Evolutionary conservation across 768 basidiomycete species (phyloP).

Genomic region (Rhodotorula kratochvilovae): DNA sequence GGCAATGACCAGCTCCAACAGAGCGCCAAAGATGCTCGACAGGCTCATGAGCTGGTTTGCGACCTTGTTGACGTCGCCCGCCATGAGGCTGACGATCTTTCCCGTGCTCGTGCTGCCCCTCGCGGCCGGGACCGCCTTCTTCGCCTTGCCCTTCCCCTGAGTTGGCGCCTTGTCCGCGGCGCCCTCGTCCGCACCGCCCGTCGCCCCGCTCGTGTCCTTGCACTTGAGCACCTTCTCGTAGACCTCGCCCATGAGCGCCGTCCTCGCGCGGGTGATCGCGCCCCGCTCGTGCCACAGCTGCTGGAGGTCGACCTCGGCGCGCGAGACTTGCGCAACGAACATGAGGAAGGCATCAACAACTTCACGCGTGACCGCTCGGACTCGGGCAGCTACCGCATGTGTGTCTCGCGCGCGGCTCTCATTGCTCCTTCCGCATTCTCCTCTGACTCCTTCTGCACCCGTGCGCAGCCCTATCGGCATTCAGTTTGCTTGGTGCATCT

Average conservation of each 20-base stretch:
- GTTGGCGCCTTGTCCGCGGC: background rate
- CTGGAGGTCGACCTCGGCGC: conserved; percentile 35
- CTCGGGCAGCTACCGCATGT: conserved; percentile 48
- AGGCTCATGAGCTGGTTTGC: conserved; percentile 27
- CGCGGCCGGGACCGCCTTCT: conserved; percentile 33
- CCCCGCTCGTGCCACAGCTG: conserved; percentile 32
- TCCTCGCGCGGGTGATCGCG: conserved; percentile 10
- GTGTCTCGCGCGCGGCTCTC: too few relatives aligned
- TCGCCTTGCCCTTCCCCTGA: conserved; percentile 6
- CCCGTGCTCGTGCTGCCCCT: conserved; percentile 23
- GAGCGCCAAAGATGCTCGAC: conserved; percentile 24
- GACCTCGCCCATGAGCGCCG: conserved; percentile 28
- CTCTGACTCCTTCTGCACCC: too few relatives aligned
- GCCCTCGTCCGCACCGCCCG: background rate
- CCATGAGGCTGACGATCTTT: conserved; percentile 24
- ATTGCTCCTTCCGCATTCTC: too few relatives aligned
- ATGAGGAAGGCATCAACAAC: conserved; percentile 54
- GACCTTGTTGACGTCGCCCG: conserved; percentile 44
- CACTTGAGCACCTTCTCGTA: conserved; percentile 38
- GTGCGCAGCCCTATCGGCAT: conserved; percentile 57
- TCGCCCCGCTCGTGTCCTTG: conserved; percentile 21
- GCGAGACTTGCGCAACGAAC: conserved; percentile 29
- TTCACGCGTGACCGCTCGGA: conserved; percentile 56
- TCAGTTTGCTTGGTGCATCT: too few relatives aligned
- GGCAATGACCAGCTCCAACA: conserved; percentile 32